These are phyloP conservation scores for Calocera cornea DNA, from an alignment of 768 basidiomycete species.

Conservation along the genomic window DNA sequence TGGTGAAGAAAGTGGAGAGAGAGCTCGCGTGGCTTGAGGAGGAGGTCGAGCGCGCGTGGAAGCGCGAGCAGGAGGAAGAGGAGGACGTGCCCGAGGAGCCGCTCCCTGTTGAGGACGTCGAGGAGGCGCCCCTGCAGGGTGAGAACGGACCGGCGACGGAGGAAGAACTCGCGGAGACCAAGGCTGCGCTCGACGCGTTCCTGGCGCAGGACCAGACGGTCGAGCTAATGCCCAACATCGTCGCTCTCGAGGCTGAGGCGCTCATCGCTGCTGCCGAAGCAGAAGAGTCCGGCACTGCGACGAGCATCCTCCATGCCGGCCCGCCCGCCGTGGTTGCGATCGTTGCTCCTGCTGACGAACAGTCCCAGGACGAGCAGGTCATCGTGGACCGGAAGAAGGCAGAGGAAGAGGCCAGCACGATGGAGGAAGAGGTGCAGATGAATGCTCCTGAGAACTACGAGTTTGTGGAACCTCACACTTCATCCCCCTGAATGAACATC, in stretches of 20 bases:
- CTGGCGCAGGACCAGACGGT: not conserved
- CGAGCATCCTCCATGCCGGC: not conserved
- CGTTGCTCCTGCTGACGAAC: not conserved
- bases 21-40: slow-evolving; percentile 43
- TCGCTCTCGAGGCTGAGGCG: not conserved
- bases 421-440: not conserved
- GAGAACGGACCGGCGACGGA: not conserved
- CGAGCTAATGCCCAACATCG: not conserved
- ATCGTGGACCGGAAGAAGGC: not conserved
- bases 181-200: not conserved
- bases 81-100: slow-evolving; percentile 5
- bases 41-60: slow-evolving; percentile 24
- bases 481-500: no score
- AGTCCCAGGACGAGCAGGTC: not conserved
- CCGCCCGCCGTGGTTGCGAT: not conserved
- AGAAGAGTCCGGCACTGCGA: not conserved
- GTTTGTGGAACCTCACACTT: not conserved
- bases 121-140: not conserved
- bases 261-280: not conserved
- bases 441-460: not conserved
- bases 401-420: not conserved
- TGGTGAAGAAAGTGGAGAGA: slow-evolving; percentile 46
- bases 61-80: slow-evolving; percentile 23
- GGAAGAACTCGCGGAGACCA: not conserved
- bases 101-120: not conserved